Percentiles rank a stretch among this genome's conserved stretches.
Conservation (phyloP, 192 early-diverging fungal genomes). For the Rhizophagus prolifer region DNA sequence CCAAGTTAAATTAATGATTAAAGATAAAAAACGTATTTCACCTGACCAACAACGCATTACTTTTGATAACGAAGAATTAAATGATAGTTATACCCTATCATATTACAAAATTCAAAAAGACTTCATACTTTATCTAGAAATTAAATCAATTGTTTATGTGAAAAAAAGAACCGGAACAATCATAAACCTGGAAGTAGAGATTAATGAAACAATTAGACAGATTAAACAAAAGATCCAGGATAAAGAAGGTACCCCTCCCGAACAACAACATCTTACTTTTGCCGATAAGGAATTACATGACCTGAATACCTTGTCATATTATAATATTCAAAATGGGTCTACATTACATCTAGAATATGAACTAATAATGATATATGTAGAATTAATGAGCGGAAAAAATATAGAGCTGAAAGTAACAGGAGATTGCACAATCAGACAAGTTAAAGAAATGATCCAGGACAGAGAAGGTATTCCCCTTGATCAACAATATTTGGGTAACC, state of each 20-base stretch:
- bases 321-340: neutral
- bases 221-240: constrained; percentile 12
- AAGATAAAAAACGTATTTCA: constrained; percentile 70
- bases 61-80: too few species aligned
- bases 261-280: too few species aligned
- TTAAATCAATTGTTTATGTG: constrained; percentile 21
- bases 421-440: constrained; percentile 61
- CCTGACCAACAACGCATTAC: constrained; percentile 11
- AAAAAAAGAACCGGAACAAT: constrained; percentile 87
- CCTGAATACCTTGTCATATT: neutral
- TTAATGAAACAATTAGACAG: constrained; percentile 68
- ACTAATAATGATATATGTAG: too few species aligned
- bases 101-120: too few species aligned
- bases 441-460: constrained; percentile 72
- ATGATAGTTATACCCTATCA: too few species aligned
- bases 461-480: constrained; percentile 65
- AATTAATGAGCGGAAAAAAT: constrained; percentile 81
- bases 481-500: too few species aligned
- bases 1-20: constrained; percentile 70
- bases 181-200: constrained; percentile 81
- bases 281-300: too few species aligned
- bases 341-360: neutral
- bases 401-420: constrained; percentile 82
- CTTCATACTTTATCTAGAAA: too few species aligned
- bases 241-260: too few species aligned